phyloP scores from a whole-genome alignment of 257 asterid species.

The Primulina tabacum region DNA sequence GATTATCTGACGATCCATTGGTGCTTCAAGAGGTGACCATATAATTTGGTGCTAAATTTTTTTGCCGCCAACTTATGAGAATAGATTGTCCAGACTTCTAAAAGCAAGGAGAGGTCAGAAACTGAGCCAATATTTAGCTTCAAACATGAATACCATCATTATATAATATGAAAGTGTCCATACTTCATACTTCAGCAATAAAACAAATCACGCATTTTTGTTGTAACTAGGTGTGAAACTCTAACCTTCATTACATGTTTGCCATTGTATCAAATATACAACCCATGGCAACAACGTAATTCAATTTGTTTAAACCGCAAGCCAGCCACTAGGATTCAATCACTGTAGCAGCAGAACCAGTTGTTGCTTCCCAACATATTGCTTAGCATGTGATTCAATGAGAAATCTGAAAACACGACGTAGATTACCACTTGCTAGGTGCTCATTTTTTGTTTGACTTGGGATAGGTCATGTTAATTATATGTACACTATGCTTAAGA shows the following conservation, averaged over 20 bases:
- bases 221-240: not conserved
- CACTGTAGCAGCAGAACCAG: not conserved
- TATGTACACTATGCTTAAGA: conserved; percentile 71
- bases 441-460: conserved; percentile 15
- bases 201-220: not conserved
- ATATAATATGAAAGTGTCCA: not conserved
- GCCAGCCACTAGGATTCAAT: not conserved
- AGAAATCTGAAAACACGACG: conserved; percentile 4
- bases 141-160: not conserved
- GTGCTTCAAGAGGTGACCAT: conserved; percentile 78
- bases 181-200: not conserved
- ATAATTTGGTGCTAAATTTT: not conserved
- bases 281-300: no score
- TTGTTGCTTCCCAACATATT: not conserved
- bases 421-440: not conserved
- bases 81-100: not conserved
- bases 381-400: not conserved
- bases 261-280: no score
- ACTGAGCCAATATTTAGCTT: not conserved
- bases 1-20: conserved; percentile 69
- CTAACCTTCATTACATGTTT: not conserved
- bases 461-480: conserved; percentile 65
- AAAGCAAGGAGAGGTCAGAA: not conserved
- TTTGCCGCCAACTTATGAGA: not conserved
- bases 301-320: not conserved